Conservation (phyloP, 768 basidiomycete species). For the Mycena pura region DNA sequence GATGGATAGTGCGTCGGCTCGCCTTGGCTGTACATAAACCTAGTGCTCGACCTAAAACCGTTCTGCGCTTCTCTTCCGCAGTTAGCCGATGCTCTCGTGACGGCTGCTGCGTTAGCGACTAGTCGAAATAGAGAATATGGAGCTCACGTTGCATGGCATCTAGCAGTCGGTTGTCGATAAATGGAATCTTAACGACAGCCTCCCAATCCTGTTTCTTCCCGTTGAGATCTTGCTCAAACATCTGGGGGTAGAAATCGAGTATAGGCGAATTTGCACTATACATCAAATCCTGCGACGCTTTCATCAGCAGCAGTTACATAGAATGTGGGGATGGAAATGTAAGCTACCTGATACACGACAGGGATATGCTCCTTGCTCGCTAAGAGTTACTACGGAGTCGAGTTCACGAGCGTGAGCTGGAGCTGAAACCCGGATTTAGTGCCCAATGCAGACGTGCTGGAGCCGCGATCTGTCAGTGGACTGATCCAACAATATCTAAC, state of each 20-base stretch:
- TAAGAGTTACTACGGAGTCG: too few species aligned
- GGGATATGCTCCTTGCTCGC: constrained; percentile 93
- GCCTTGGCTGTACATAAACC: constrained; percentile 72
- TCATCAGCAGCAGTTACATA: not conserved
- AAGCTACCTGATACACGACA: constrained; percentile 73
- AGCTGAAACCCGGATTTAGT: too few species aligned
- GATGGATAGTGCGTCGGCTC: constrained; percentile 83
- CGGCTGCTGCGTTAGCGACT: not conserved
- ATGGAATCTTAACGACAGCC: constrained; percentile 97
- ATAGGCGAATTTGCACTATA: constrained; percentile 83
- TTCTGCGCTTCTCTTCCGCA: constrained; percentile 80
- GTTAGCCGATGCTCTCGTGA: constrained; percentile 81
- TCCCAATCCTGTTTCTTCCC: constrained; percentile 99
- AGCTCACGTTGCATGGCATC: constrained; percentile 81
- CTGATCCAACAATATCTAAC: too few species aligned
- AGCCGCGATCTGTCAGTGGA: too few species aligned
- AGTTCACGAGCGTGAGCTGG: too few species aligned
- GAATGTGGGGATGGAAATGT: constrained; percentile 31
- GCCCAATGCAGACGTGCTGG: too few species aligned
- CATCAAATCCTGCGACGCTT: constrained; percentile 93
- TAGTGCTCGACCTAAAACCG: constrained; percentile 77
- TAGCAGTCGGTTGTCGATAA: constrained; percentile 85
- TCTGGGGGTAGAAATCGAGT: constrained; percentile 90
- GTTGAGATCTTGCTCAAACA: constrained; percentile 93
- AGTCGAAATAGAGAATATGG: not conserved